Base-by-base conservation (phyloP, 1,284 basidiomycete species). In the Irpex sp. region DNA sequence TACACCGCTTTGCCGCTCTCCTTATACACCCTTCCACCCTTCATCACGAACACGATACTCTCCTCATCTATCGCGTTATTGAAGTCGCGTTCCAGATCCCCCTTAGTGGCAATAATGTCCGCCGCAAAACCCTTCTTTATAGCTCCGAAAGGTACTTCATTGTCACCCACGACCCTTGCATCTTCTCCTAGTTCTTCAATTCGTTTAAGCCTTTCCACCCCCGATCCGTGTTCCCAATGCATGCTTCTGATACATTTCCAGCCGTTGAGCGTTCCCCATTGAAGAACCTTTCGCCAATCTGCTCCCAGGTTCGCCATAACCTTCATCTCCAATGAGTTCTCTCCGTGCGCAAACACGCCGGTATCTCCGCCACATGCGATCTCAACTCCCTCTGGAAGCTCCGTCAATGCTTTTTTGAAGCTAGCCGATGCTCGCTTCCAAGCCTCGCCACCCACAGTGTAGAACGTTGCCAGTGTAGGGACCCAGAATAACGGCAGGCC, bases 361-460 rank as follows among this genome's bases (percentile, higher is more conserved):
- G 86, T 88, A 70, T 89, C 86, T 1, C 86, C 86, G 3, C 86
- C 86, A 69, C 83, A 84, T 4, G 84, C 85, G 60, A 88, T 79
- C 31, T 78, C 79, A 17, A 79, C 76, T 63, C 81, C 69, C 0
- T 77, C 78, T 1, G 71, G 67, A 11, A 49, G 36, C 15, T 39
- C 61, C 26, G 73, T 71, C 8, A 88, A 68, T 6, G 82, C 85
- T 2, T 70, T 71, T 59, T 72, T 67, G 75, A 90, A 88, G 5
- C 78, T 76, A 8, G 65, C 65, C 35, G 72, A 67, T 1, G 75
- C 76, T 37, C 67, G 68, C 54, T 76, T 74, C 85, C 84, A 87
- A 6, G 51, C 19, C 72, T 63, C 61, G 31, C 66, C 64, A 35
- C 58, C 65, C 5, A 73, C 60, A 31, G 77, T 79, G 60, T 85